Base-by-base conservation (phyloP, 768 basidiomycete genomes). In the Boletus sp. region DNA sequence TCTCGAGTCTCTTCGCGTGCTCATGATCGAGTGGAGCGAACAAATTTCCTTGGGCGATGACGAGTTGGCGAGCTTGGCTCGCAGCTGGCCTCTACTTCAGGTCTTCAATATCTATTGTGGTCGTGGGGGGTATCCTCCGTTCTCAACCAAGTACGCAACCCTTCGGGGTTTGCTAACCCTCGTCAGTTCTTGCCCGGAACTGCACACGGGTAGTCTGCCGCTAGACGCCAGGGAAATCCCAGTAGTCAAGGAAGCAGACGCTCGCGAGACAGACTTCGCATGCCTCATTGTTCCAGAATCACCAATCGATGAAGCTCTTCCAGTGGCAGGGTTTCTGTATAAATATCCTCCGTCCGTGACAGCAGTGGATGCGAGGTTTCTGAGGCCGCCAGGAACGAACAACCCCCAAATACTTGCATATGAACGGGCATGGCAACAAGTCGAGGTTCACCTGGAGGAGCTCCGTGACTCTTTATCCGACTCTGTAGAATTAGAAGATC, bases 151-250 rank as follows among this genome's bases (percentile, higher is more conserved):
- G 9, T 56, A 47, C 5, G 17, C 42, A 4, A 66, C 60, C 14
- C 47, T 63, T n/a, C 29, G 15, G 1, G 55, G 57, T 15, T 30
- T 65, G 39, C 24, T 65, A 8, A 18, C 35, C 7, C 46, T 65
- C 41, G 39, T 52, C 35, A 17, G 42, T 1, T 15, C 29, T 1
- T 63, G 48, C 18, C 51, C 47, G 1, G 12, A 41, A 2, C 30
- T 66, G 18, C 1, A 17, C 5, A 30, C 15, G 4, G 14, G 63
- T 47, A 36, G 20, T 20, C 39, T 63, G 0, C 44, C 56, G 4
- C 35, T 65, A 17, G 64, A 65, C 15, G 64, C 61, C 9, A 50
- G 50, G 37, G 4, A 63, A 5, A 44, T 66, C 5, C 64, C 61
- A 17, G 30, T 18, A 39, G 28, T 37, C 20, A 7, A 51, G 14